phyloP scores from a whole-genome alignment of 441 rosid genomes.

The Viola pubescens region DNA sequence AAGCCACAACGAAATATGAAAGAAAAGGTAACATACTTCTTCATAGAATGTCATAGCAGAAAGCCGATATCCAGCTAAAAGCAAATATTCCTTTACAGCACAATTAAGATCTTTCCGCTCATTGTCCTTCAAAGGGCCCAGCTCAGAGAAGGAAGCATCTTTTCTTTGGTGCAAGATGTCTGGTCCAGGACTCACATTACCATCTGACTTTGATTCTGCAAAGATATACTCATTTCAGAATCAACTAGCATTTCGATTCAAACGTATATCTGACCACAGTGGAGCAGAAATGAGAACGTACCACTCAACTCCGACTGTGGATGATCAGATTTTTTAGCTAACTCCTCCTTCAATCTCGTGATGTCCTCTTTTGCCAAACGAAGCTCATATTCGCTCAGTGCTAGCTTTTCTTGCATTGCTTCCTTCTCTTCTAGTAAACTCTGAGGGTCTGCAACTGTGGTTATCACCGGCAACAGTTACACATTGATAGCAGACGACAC shows the following conservation, averaged over 20 bases:
- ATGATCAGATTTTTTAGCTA: conserved; percentile 50
- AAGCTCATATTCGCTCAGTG: conserved; percentile 75
- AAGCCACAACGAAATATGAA: not conserved
- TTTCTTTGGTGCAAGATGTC: conserved; percentile 50
- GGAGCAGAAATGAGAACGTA: conserved; percentile 19
- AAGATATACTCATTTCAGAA: conserved; percentile 12
- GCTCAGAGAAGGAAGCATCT: conserved; percentile 48
- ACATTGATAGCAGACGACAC: no score
- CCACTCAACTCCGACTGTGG: conserved; percentile 41
- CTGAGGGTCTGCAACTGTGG: conserved; percentile 94
- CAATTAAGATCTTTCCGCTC: conserved; percentile 87
- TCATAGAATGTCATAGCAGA: conserved; percentile 97
- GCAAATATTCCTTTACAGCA: conserved; percentile 91
- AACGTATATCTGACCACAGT: not conserved
- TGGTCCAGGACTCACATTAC: conserved; percentile 30
- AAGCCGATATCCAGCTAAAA: conserved; percentile 87
- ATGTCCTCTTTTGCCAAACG: conserved; percentile 88
- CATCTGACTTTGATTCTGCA: conserved; percentile 46
- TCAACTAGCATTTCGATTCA: not conserved
- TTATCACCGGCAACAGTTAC: conserved; percentile 18
- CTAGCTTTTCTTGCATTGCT: conserved; percentile 65
- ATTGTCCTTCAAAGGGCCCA: conserved; percentile 74
- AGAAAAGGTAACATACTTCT: conserved; percentile 37
- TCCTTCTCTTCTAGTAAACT: conserved; percentile 81
- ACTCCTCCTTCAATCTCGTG: conserved; percentile 56